Percentiles rank a stretch among this genome's conserved stretches.
phyloP scores from a whole-genome alignment of 352 stramenopile species.

The Phytophthora ohioensis region DNA sequence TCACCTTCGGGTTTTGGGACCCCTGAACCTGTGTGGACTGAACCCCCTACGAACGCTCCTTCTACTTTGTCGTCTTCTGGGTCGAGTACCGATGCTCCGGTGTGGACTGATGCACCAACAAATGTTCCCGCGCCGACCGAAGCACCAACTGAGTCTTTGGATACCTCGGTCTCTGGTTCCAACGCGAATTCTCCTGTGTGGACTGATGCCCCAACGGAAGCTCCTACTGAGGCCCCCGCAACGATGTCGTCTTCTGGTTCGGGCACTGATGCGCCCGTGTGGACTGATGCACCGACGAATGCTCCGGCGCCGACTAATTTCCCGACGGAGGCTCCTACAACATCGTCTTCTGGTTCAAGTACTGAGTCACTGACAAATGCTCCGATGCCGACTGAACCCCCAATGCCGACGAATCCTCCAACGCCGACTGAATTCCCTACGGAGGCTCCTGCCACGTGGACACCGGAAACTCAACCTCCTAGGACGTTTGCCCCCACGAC shows the following conservation, averaged over 20 bases:
- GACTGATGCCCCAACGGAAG: conserved; percentile 16
- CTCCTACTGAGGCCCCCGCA: conserved; percentile 2
- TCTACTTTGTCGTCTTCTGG: not conserved
- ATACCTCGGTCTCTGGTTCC: conserved; percentile 8
- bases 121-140: conserved; percentile 11
- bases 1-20: not conserved
- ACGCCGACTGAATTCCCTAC: conserved; percentile 14
- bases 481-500: conserved; percentile 20
- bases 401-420: not conserved
- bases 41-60: not conserved
- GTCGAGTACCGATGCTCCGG: not conserved
- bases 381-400: conserved; percentile 4
- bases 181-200: conserved; percentile 6
- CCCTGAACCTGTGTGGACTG: not conserved
- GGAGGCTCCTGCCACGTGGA: conserved; percentile 10
- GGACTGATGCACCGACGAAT: conserved; percentile 10
- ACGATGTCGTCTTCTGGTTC: conserved; percentile 8
- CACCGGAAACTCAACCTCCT: conserved; percentile 9
- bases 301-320: not conserved
- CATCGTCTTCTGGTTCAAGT: conserved; percentile 5
- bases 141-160: not conserved
- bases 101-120: conserved; percentile 12
- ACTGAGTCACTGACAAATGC: conserved; percentile 10
- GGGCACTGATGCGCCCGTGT: not conserved
- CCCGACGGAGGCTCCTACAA: not conserved